Evolutionary conservation across 2,329 filamentous ascomycete species (phyloP).

Genomic region (Aulographum hederae): DNA sequence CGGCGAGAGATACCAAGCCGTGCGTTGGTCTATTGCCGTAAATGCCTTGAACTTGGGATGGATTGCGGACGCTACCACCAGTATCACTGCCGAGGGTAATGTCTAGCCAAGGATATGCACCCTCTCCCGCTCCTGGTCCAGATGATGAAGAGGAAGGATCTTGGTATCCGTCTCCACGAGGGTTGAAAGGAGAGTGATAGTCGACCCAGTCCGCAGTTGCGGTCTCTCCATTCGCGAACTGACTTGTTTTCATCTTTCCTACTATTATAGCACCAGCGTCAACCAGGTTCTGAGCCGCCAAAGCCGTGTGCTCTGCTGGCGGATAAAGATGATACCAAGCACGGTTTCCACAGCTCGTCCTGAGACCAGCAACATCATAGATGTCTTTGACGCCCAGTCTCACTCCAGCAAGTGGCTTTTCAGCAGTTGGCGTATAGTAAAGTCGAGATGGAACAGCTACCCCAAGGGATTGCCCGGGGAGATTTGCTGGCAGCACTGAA

Average conservation of each 20-base stretch:
- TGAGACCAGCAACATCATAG: conserved; percentile 37
- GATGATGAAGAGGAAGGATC: conserved; percentile 28
- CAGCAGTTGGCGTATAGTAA: conserved; percentile 33
- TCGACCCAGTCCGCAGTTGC: conserved; percentile 34
- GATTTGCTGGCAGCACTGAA: conserved; percentile 24
- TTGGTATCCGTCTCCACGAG: conserved; percentile 26
- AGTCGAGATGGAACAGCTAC: conserved; percentile 40
- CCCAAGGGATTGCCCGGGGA: conserved; percentile 24
- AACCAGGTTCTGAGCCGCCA: conserved; percentile 35
- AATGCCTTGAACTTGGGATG: conserved; percentile 28
- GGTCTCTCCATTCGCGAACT: conserved; percentile 25
- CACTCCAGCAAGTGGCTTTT: conserved; percentile 41
- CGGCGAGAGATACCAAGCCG: conserved; percentile 23
- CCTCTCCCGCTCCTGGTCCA: conserved; percentile 25
- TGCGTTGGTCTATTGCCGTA: conserved; percentile 32
- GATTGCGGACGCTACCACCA: conserved; percentile 30
- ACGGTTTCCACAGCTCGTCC: conserved; percentile 37
- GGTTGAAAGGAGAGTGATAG: conserved; percentile 25
- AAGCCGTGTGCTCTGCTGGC: conserved; percentile 25
- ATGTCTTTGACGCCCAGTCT: conserved; percentile 47
- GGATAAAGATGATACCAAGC: conserved; percentile 38
- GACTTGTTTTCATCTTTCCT: conserved; percentile 26
- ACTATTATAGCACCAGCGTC: conserved; percentile 37
- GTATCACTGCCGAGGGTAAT: conserved; percentile 31
- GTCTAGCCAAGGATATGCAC: conserved; percentile 30